Conservation (phyloP, 2,329 filamentous ascomycete genomes). For the Nemania sp. region DNA sequence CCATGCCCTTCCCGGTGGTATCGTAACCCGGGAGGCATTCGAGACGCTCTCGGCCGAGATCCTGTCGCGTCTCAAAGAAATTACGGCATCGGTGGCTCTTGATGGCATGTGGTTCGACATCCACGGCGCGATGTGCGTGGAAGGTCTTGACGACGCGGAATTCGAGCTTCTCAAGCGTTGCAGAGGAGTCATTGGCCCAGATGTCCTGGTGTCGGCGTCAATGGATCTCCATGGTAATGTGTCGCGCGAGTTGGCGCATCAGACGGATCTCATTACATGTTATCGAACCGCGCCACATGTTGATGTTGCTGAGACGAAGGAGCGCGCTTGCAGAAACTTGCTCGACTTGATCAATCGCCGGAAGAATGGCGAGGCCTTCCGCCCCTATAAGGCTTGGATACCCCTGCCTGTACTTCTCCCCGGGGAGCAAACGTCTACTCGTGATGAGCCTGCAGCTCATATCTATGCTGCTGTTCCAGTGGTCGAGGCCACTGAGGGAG, state of each 20-base stretch:
- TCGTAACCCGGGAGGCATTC: conserved; percentile 50
- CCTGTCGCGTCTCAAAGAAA: conserved; percentile 42
- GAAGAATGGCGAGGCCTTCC: conserved; percentile 25
- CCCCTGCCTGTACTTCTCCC: conserved; percentile 55
- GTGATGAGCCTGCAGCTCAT: conserved; percentile 54
- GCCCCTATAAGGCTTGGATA: conserved; percentile 56
- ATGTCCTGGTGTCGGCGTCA: conserved; percentile 54
- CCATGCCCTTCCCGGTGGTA: conserved; percentile 54
- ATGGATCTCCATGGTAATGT: conserved; percentile 62
- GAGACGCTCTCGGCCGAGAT: conserved; percentile 47
- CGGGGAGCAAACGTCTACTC: conserved; percentile 58
- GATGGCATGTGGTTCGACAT: conserved; percentile 60
- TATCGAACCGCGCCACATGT: conserved; percentile 57
- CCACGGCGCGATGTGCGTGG: conserved; percentile 59
- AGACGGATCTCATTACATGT: conserved; percentile 56
- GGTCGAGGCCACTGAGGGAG: conserved; percentile 45
- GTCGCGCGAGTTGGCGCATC: conserved; percentile 51
- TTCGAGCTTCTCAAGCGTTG: conserved; percentile 51
- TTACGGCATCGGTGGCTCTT: conserved; percentile 41
- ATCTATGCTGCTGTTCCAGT: conserved; percentile 53
- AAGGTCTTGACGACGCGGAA: conserved; percentile 52
- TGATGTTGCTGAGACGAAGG: conserved; percentile 53
- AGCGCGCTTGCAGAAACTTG: conserved; percentile 54
- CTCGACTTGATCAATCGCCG: conserved; percentile 43
- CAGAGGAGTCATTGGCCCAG: conserved; percentile 48